Base-by-base conservation (phyloP, 2,329 filamentous ascomycete species). In the Penicillium polonicum region DNA sequence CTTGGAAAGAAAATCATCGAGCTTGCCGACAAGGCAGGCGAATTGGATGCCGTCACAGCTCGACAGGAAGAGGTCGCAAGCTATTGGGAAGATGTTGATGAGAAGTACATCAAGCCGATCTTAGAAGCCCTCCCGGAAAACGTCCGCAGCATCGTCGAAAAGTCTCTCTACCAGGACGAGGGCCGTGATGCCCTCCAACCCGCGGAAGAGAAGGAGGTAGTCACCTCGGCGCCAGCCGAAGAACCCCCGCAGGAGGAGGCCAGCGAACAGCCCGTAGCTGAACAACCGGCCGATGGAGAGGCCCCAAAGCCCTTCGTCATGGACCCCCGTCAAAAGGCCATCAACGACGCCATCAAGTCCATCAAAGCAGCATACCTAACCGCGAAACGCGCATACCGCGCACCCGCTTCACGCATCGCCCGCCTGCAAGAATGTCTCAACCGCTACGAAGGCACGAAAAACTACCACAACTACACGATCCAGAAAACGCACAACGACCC, bases 391-490 rank as follows among this genome's bases (percentile, higher is more conserved):
- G 83, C 86, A 1, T 97, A 97, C 73, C 90, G 93, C 49, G 88
- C 96, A 55, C 87, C 89, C 0, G 78, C 85, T 0, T 78, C 79
- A 21, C 91, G 94, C 9, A 81, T 94, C 48, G 78, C 84, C 29
- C 87, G 88, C 59, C 85, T 99, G 2, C 91, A 96, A 73, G 82
- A 85, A 35, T 87, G 87, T 0, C 83, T 99, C 10, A 77, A 85
- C 67, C 80, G 83, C 63, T 99, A 94, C 76, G 77, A 88, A 10
- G 94, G 94, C 62, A 97, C 92, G 4, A 84, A 83, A 68, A 96
- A 96, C 79, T 99, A 88, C 80, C 92, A 97, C 83, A 99, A 99
- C 82, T 99, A 95, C 80, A 99, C 94, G 2, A 86, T 99, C 57
- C 89, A 94, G 66, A 99, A 97, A 78, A 81, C 84, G 0, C 87